phyloP scores from a whole-genome alignment of 441 rosid genomes.

The Euphorbia schlechtendalii region DNA sequence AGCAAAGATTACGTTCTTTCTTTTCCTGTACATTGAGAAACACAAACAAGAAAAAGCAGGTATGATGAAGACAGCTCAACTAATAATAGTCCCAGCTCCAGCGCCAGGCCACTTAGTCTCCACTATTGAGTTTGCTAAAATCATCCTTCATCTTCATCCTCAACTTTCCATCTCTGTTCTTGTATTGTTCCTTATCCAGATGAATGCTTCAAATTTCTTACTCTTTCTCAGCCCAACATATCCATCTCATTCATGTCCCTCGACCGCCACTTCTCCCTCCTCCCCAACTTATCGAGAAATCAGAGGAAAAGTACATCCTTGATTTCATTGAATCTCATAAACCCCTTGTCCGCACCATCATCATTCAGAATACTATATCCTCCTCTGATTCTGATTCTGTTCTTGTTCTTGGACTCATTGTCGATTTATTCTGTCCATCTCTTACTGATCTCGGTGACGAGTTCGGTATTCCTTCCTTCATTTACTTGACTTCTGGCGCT shows the following conservation, averaged over 20 bases:
- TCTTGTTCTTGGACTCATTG: slow-evolving; percentile 31
- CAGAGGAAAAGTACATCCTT: slow-evolving; percentile 22
- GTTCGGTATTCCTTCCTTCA: slow-evolving; percentile 36
- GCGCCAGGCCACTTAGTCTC: slow-evolving; percentile 42
- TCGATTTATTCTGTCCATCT: slow-evolving; percentile 48
- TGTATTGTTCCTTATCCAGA: slow-evolving; percentile 18
- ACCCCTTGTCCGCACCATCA: slow-evolving; percentile 17
- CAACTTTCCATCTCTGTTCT: slow-evolving; percentile 37
- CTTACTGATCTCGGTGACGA: slow-evolving; percentile 51
- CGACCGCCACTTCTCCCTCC: slow-evolving; percentile 32
- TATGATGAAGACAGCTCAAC: slow-evolving; percentile 37
- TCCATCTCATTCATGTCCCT: slow-evolving; percentile 38
- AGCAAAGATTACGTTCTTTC: no score
- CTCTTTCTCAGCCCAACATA: slow-evolving; percentile 33
- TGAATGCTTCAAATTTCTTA: slow-evolving; percentile 25
- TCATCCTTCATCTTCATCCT: slow-evolving; percentile 30
- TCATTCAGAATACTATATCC: slow-evolving; percentile 10
- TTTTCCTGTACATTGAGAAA: no score
- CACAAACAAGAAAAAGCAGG: no score
- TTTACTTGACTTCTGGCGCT: slow-evolving; percentile 40
- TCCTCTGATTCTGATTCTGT: background rate
- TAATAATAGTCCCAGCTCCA: slow-evolving; percentile 45
- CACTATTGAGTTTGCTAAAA: slow-evolving; percentile 37
- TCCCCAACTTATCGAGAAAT: slow-evolving; percentile 18
- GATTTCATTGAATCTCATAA: slow-evolving; percentile 12